Base-by-base conservation (phyloP, 192 early-diverging fungal genomes). In the Irineochytrium annulatum region DNA sequence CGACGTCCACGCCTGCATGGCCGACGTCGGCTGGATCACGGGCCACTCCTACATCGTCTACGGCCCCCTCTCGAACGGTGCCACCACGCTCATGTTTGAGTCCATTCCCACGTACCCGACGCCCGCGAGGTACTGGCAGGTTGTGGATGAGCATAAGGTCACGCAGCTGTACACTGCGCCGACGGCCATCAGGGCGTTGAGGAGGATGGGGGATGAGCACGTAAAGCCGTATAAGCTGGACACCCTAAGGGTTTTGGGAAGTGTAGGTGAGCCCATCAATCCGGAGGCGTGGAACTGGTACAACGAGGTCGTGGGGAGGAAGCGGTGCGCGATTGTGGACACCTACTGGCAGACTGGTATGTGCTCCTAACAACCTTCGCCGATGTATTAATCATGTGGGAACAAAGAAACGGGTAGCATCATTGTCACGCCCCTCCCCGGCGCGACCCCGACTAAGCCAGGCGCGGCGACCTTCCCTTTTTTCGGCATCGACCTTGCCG, bases 271-370 rank as follows among this genome's bases (percentile, higher is more conserved):
- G 73, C 95, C 95, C 49, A 98, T 98, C 75, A 94, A 96, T 71
- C 91, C 93, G 37, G 92, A 96, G 63, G 93, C 95, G 19, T 98
- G 95, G 95, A 76, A 84, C 62, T 98, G 95, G 95, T 98, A 98
- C 77, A 80, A 92, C 80, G 82, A 91, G 53, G 83, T 91, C 24
- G 91, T 98, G 30, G 93, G 93, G 29, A 82, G 87, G 54, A 79
- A 83, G 17, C 81, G 81, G 32, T 95, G 93, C 75, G 84, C 91
- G n/a, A 84, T 98, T 20, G 93, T 98, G 26, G 95, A 98, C 79
- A 98, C 95, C 6, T 98, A 95, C 85, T 73, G 73, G 75, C 70
- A 71, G 45, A 73, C 73, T 29, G n/a, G n/a, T n/a, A n/a, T n/a
- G n/a, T n/a, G n/a, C n/a, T n/a, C n/a, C n/a, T n/a, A n/a, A n/a